These are phyloP conservation scores for Trichocladium uniseriatum DNA, from an alignment of 495 filamentous ascomycete genomes.

Conservation along the genomic window DNA sequence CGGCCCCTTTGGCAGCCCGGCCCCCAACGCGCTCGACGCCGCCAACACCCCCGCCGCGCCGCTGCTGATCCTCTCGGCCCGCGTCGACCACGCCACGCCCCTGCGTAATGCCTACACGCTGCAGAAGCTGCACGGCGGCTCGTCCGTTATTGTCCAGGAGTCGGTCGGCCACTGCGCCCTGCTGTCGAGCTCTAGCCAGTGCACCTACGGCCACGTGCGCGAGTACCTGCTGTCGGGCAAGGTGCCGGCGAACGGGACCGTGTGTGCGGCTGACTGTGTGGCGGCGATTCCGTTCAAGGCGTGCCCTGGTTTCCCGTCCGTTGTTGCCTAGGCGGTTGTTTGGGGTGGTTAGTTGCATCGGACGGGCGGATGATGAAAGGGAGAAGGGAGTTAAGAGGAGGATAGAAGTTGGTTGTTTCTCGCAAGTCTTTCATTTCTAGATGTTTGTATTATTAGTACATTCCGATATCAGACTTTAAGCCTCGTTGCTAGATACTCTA, in stretches of 20 bases:
- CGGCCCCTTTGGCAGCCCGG: slow-evolving; percentile 22
- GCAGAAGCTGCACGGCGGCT: slow-evolving; percentile 16
- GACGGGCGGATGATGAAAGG: too few relatives aligned
- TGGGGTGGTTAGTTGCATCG: too few relatives aligned
- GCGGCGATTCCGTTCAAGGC: background rate
- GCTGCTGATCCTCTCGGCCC: slow-evolving; percentile 24
- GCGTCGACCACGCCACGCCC: slow-evolving; percentile 28
- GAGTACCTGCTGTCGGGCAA: slow-evolving; percentile 22
- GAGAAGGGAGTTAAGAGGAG: too few relatives aligned
- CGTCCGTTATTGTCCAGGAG: slow-evolving; percentile 24
- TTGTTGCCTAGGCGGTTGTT: too few relatives aligned
- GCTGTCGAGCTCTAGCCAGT: slow-evolving; percentile 13
- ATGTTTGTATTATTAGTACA: too few relatives aligned
- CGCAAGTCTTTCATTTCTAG: too few relatives aligned
- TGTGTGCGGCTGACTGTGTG: slow-evolving; percentile 20
- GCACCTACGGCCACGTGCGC: slow-evolving; percentile 15
- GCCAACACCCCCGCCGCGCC: background rate
- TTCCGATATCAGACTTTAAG: too few relatives aligned
- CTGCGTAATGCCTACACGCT: slow-evolving; percentile 21
- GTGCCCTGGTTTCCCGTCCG: too few relatives aligned
- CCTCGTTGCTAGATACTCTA: too few relatives aligned
- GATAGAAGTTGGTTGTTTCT: too few relatives aligned
- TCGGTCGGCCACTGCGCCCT: slow-evolving; percentile 23
- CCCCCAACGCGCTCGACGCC: background rate
- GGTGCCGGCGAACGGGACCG: slow-evolving; percentile 19